These are phyloP conservation scores for Clausena lansium DNA, from an alignment of 345 rosid genomes.

Conservation along the genomic window DNA sequence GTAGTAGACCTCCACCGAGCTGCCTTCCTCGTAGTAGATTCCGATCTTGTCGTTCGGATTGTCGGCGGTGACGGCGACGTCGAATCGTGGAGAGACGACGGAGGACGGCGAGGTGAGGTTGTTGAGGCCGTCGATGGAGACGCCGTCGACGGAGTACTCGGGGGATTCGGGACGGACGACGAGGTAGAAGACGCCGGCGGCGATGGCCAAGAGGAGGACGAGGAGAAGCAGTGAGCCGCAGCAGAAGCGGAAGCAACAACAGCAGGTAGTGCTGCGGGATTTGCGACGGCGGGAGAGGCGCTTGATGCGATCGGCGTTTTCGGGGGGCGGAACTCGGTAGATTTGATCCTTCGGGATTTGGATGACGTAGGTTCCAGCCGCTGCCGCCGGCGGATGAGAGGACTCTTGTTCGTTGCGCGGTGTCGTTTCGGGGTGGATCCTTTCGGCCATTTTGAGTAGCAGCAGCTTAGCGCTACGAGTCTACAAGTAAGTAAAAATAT, in stretches of 20 bases:
- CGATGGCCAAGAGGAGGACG: conserved; percentile 40
- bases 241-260: conserved; percentile 49
- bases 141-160: conserved; percentile 44
- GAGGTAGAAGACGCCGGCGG: conserved; percentile 57
- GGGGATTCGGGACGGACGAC: conserved; percentile 69
- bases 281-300: conserved; percentile 48
- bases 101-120: conserved; percentile 48
- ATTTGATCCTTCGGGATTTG: conserved; percentile 84
- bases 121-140: conserved; percentile 56
- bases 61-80: conserved; percentile 52
- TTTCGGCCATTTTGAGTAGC: background rate
- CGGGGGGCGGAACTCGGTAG: conserved; percentile 90
- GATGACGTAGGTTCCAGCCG: conserved; percentile 72
- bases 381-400: conserved; percentile 30
- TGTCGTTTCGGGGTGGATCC: background rate
- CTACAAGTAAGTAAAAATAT: no score
- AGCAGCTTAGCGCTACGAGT: no score
- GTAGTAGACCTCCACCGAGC: conserved; percentile 44
- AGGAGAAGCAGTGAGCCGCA: conserved; percentile 31
- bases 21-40: conserved; percentile 49
- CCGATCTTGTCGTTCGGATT: conserved; percentile 75
- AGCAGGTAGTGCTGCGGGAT: conserved; percentile 27
- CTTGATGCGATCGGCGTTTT: conserved; percentile 55
- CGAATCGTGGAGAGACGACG: conserved; percentile 53
- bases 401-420: conserved; percentile 7